Percentiles rank a stretch among this genome's conserved stretches.
Evolutionary conservation across 108 stramenopile genomes (phyloP).

Genomic region (Fragilariopsis cylindrus): DNA sequence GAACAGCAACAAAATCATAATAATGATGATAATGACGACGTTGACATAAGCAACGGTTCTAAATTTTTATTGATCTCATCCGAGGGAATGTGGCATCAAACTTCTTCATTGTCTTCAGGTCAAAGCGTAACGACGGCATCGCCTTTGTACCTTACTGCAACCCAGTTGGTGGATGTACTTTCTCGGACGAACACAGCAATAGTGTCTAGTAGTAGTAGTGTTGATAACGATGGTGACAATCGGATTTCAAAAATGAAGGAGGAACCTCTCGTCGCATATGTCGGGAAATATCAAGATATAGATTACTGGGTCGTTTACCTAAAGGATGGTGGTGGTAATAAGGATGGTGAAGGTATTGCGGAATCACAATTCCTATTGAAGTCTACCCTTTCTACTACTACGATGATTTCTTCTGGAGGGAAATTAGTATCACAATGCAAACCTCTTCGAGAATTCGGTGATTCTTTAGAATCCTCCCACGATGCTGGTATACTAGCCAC

Average conservation of each 20-base stretch:
- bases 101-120: slow-evolving; percentile 2
- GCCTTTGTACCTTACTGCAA: slow-evolving; percentile 9
- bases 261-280: slow-evolving; percentile 11
- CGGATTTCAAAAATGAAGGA: background rate
- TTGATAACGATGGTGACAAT: background rate
- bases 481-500: slow-evolving; percentile 33
- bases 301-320: slow-evolving; percentile 17
- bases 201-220: background rate
- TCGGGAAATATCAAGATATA: slow-evolving; percentile 3
- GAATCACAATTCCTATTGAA: background rate
- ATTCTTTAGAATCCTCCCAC: background rate
- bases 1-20: background rate
- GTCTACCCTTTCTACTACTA: too few relatives aligned
- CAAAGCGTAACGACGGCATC: background rate
- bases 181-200: background rate
- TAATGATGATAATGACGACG: background rate
- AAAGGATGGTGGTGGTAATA: background rate
- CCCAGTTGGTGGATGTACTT: background rate
- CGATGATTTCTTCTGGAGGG: too few relatives aligned
- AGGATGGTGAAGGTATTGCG: background rate
- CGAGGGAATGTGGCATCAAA: slow-evolving; percentile 3
- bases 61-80: slow-evolving; percentile 12
- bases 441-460: slow-evolving; percentile 30
- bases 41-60: background rate
- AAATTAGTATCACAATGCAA: background rate